Conservation (phyloP, 2,329 filamentous ascomycete species). For the Botrytis byssoidea region DNA sequence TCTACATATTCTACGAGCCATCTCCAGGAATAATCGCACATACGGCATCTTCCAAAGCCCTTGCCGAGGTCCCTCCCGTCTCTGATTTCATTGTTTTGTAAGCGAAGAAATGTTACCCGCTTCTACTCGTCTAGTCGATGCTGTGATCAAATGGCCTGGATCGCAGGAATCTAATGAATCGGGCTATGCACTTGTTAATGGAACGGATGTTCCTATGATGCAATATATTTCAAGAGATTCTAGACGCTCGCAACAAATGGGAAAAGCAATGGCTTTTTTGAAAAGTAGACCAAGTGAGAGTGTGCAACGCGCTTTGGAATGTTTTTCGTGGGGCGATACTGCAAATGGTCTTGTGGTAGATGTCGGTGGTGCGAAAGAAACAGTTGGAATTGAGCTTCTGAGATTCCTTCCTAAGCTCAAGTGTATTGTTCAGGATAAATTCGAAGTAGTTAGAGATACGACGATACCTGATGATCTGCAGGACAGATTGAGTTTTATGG, state of each 20-base stretch:
- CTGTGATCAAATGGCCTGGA: slow-evolving; percentile 23
- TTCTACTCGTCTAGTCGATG: slow-evolving; percentile 17
- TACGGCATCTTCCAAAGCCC: slow-evolving; percentile 13
- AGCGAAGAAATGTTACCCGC: slow-evolving; percentile 20
- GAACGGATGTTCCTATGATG: slow-evolving; percentile 1
- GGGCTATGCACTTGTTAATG: slow-evolving; percentile 7
- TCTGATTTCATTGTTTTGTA: not conserved
- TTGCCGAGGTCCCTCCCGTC: slow-evolving; percentile 11
- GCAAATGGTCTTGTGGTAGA: not conserved
- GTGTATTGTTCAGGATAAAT: slow-evolving; percentile 5
- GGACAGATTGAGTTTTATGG: not conserved
- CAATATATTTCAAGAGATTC: not conserved
- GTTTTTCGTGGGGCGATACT: not conserved
- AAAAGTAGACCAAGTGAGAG: not conserved
- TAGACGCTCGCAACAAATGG: not conserved
- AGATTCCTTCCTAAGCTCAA: not conserved
- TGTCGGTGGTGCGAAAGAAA: not conserved
- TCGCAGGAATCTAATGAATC: slow-evolving; percentile 21
- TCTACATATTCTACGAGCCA: slow-evolving; percentile 41
- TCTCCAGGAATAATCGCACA: slow-evolving; percentile 21
- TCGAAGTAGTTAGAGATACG: not conserved
- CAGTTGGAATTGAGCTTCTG: not conserved
- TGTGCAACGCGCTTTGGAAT: not conserved
- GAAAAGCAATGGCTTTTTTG: slow-evolving; percentile 15
- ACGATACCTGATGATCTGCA: not conserved